These are phyloP conservation scores for Alternaria tenuissima DNA, from an alignment of 2,329 filamentous ascomycete genomes.

Conservation along the genomic window DNA sequence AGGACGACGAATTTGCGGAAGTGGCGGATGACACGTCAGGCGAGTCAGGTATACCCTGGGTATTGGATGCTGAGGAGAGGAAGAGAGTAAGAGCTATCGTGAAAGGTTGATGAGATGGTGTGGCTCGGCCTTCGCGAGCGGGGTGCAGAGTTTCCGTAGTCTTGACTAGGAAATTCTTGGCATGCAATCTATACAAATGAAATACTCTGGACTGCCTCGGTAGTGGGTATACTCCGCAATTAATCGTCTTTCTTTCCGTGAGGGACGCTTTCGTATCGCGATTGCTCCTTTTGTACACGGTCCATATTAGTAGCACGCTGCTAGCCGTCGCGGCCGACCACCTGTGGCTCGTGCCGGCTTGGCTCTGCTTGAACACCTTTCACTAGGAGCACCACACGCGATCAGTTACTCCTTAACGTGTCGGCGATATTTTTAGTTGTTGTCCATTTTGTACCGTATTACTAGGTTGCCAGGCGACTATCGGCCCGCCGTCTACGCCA, in stretches of 20 bases:
- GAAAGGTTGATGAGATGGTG: conserved; percentile 30
- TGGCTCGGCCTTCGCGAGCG: neutral
- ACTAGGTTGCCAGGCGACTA: neutral
- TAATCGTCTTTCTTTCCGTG: neutral
- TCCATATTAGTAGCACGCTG: neutral
- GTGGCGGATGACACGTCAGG: conserved; percentile 59
- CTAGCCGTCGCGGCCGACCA: conserved; percentile 4
- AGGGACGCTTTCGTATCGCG: neutral
- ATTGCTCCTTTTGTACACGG: neutral
- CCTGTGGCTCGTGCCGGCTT: conserved; percentile 17
- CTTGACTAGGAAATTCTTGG: conserved; percentile 20
- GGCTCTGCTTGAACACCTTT: conserved; percentile 12
- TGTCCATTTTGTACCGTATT: neutral
- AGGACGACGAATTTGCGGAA: conserved; percentile 94
- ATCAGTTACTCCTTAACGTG: neutral
- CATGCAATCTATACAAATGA: conserved; percentile 28
- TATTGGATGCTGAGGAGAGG: conserved; percentile 76
- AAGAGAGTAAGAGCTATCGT: conserved; percentile 75
- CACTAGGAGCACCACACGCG: neutral
- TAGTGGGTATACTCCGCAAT: neutral
- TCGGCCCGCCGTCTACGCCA: neutral
- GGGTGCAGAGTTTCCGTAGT: neutral
- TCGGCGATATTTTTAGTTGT: neutral
- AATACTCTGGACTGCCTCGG: neutral
- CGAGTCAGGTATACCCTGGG: conserved; percentile 73